Percentiles rank a stretch among this genome's conserved stretches.
Evolutionary conservation across 2,329 filamentous ascomycete genomes (phyloP).

Genomic region (Nemania sp.): DNA sequence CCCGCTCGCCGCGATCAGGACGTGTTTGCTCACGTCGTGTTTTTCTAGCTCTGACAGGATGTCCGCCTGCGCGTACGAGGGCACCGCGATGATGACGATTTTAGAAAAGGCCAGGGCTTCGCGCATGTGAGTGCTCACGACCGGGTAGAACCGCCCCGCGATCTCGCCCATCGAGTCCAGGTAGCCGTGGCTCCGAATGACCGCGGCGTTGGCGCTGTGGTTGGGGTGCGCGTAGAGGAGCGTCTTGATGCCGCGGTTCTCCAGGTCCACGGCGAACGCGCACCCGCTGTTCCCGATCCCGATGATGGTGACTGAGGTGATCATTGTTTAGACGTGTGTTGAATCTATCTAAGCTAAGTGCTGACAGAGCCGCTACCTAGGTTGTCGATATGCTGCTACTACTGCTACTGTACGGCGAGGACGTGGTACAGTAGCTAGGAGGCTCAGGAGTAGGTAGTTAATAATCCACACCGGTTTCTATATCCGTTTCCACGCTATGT

Average conservation of each 20-base stretch:
- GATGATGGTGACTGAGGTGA: conserved; percentile 20
- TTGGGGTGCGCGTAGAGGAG: conserved; percentile 26
- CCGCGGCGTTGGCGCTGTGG: conserved; percentile 17
- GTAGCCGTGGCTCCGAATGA: conserved; percentile 14
- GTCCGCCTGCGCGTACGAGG: conserved; percentile 19
- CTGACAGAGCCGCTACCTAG: no score
- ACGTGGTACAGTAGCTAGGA: no score
- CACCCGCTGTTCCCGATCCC: conserved; percentile 21
- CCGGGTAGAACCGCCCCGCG: conserved; percentile 18
- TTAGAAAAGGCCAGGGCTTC: conserved; percentile 21
- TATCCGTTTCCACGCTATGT: no score
- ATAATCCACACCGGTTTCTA: no score
- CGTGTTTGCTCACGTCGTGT: conserved; percentile 11
- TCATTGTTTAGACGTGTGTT: conserved; percentile 5
- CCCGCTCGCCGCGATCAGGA: conserved; percentile 20
- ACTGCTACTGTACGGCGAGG: no score
- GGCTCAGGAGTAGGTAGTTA: no score
- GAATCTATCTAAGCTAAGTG: neutral
- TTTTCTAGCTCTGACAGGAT: conserved; percentile 22
- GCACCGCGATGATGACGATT: conserved; percentile 19
- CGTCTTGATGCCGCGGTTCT: conserved; percentile 19
- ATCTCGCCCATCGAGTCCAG: conserved; percentile 16
- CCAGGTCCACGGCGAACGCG: conserved; percentile 24
- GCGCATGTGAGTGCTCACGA: conserved; percentile 17
- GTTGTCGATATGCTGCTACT: no score